These are phyloP conservation scores for Penicillium bovifimosum DNA, from an alignment of 495 filamentous ascomycete genomes.

Conservation along the genomic window DNA sequence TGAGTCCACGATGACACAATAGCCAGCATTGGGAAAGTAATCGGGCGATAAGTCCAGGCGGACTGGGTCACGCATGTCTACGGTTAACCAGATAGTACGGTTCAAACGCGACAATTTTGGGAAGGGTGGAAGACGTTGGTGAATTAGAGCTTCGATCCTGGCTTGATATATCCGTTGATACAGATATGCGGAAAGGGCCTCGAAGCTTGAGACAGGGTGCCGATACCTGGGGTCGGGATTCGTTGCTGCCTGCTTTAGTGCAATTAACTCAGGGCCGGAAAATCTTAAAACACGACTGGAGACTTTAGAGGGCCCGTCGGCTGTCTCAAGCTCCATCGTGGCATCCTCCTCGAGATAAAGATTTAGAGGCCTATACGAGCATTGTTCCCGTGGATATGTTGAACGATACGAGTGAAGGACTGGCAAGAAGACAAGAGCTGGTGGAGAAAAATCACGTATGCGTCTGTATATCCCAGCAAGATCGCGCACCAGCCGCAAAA, in stretches of 20 bases:
- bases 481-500: constrained; percentile 1
- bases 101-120: neutral
- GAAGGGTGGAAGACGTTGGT: neutral
- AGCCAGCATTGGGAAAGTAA: constrained; percentile 6
- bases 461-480: constrained; percentile 3
- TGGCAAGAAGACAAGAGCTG: neutral
- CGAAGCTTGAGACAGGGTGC: neutral
- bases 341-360: neutral
- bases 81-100: neutral
- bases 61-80: neutral
- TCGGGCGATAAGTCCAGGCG: neutral
- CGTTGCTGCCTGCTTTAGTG: neutral
- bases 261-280: neutral
- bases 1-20: neutral
- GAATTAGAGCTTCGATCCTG: neutral
- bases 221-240: neutral
- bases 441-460: neutral
- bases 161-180: neutral
- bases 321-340: no score
- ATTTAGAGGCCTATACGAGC: neutral
- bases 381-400: neutral
- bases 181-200: neutral
- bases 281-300: neutral
- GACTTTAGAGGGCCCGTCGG: neutral
- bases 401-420: constrained; percentile 1